Percentiles rank a stretch among this genome's conserved stretches.
These are phyloP conservation scores for Cerrena zonata DNA, from an alignment of 1,284 basidiomycete genomes.

Conservation along the genomic window DNA sequence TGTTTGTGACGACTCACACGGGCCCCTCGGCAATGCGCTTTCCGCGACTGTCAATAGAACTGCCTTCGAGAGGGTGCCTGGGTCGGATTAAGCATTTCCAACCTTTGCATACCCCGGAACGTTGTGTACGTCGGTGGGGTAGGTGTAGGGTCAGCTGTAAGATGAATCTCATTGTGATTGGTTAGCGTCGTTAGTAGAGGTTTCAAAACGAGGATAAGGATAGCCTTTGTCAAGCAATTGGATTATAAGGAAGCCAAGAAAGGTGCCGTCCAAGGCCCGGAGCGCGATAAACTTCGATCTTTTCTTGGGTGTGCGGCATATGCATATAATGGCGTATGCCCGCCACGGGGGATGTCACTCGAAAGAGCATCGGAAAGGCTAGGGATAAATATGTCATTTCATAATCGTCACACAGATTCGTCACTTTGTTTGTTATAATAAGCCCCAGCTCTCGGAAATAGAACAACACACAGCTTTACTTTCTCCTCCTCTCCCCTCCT, in stretches of 20 bases:
- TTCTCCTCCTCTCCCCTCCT: neutral
- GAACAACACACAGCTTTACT: neutral
- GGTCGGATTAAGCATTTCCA: no score
- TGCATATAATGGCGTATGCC: neutral
- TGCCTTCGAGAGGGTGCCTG: no score
- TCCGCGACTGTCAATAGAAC: no score
- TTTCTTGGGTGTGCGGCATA: neutral
- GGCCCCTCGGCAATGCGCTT: no score
- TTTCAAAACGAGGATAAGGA: neutral
- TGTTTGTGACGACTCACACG: neutral
- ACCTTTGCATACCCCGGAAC: no score
- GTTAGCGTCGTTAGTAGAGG: neutral
- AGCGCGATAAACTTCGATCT: no score
- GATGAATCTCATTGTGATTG: neutral
- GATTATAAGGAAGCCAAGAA: no score
- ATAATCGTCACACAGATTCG: conserved; percentile 2
- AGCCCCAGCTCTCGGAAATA: neutral
- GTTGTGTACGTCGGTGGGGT: neutral
- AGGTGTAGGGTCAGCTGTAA: neutral
- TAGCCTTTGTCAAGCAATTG: neutral
- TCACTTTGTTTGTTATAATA: conserved; percentile 2
- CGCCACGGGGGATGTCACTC: no score
- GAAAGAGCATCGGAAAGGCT: neutral
- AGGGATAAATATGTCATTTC: conserved; percentile 7
- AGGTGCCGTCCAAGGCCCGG: no score